Percentiles rank a stretch among this genome's conserved stretches.
These are phyloP conservation scores for Paecilomyces sp. DNA, from an alignment of 2,329 filamentous ascomycete species.

Conservation along the genomic window DNA sequence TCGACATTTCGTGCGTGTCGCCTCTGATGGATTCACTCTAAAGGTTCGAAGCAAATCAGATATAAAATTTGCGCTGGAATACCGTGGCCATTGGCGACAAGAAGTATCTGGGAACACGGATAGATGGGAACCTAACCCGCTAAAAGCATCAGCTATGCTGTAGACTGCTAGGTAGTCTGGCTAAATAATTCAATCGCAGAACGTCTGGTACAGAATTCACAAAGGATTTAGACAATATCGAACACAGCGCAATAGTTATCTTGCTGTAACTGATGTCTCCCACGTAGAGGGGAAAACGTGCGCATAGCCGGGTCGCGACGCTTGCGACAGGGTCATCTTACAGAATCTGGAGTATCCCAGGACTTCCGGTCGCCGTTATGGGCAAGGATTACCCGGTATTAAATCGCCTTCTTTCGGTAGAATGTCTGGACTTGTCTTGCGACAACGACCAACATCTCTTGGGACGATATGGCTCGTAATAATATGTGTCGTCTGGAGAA, in stretches of 20 bases:
- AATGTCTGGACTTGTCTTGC: background rate
- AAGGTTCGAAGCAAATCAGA: background rate
- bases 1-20: conserved; percentile 7
- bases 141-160: background rate
- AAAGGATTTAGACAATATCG: background rate
- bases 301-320: background rate
- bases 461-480: background rate
- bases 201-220: background rate
- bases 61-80: background rate
- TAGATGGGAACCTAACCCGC: background rate
- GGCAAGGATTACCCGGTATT: background rate
- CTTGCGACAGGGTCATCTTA: background rate
- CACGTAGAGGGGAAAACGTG: background rate
- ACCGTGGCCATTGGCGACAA: background rate
- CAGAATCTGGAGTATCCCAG: background rate
- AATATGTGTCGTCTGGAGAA: background rate
- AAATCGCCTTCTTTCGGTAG: background rate
- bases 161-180: background rate
- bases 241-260: background rate
- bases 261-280: background rate
- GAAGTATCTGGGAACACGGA: background rate
- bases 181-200: background rate
- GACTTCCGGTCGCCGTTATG: background rate
- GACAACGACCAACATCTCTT: background rate
- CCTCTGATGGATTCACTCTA: background rate